Percentiles rank a stretch among this genome's conserved stretches.
Conservation (phyloP, 192 early-diverging fungal species). For the Coemansia sp. region DNA sequence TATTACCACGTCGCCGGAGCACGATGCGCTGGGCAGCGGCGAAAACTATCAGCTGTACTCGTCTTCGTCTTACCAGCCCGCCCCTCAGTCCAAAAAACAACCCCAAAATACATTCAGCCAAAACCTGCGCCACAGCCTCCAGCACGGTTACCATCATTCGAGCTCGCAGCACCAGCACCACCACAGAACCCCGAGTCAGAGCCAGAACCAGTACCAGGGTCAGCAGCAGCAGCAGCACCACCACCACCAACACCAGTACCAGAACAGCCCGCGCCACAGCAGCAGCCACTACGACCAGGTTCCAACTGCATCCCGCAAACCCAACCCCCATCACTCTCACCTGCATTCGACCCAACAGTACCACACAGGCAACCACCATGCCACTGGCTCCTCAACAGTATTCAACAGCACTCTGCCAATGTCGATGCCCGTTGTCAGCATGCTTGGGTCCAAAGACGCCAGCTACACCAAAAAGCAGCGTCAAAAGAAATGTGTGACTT, state of each 20-base stretch:
- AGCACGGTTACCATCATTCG: not conserved
- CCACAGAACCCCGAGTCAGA: not conserved
- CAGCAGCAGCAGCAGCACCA: not conserved
- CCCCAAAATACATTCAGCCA: not conserved
- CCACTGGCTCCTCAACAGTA: not conserved
- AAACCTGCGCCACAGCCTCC: not conserved
- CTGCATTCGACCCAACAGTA: not conserved
- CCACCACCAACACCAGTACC: constrained; percentile 11
- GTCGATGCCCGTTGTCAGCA: not conserved
- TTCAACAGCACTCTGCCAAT: not conserved
- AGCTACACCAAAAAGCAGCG: constrained; percentile 13
- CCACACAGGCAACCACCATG: not conserved
- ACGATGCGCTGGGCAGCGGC: not conserved
- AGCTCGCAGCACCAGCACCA: not conserved
- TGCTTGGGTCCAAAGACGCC: not conserved
- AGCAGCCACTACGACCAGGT: not conserved
- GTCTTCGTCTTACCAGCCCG: not conserved
- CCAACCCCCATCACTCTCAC: not conserved
- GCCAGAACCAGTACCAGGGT: constrained; percentile 1
- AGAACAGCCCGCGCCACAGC: not conserved
- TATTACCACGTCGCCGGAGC: not conserved
- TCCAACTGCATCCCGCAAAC: not conserved
- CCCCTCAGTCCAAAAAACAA: not conserved
- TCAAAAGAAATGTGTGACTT: constrained; percentile 30
- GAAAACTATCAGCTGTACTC: not conserved